phyloP scores from a whole-genome alignment of 495 filamentous ascomycete genomes.

The Aspergillus biplanus region DNA sequence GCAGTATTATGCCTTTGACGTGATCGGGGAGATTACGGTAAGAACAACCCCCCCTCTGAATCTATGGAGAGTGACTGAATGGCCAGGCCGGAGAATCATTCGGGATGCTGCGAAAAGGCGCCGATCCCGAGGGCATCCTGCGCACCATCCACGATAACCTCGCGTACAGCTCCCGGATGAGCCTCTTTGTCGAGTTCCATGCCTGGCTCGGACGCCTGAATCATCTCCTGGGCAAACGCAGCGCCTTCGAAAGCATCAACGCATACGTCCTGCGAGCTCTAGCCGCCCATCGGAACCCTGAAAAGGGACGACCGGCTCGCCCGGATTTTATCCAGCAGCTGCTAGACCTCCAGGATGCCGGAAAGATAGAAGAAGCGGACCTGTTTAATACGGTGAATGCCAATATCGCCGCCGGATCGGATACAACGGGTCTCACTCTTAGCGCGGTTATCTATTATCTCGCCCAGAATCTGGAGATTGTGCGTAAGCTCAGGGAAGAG shows the following conservation, averaged over 20 bases:
- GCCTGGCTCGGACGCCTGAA: background rate
- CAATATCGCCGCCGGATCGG: slow-evolving; percentile 39
- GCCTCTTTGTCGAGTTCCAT: slow-evolving; percentile 12
- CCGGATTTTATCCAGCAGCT: slow-evolving; percentile 12
- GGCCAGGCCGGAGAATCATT: slow-evolving; percentile 19
- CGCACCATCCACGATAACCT: background rate
- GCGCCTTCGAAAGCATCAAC: background rate
- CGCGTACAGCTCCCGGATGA: slow-evolving; percentile 6
- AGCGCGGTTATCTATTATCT: slow-evolving; percentile 17
- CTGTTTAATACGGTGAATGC: slow-evolving; percentile 19
- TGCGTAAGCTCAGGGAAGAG: slow-evolving; percentile 19
- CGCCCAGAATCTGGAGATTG: background rate
- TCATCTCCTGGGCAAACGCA: background rate
- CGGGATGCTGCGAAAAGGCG: slow-evolving; percentile 4
- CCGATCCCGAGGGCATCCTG: slow-evolving; percentile 5
- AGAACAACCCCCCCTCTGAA: slow-evolving; percentile 29
- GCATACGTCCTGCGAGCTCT: background rate
- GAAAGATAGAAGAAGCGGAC: slow-evolving; percentile 1
- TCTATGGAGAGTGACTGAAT: background rate
- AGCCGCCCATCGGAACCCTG: background rate
- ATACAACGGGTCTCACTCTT: slow-evolving; percentile 35
- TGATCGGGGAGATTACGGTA: slow-evolving; percentile 59
- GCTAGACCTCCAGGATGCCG: background rate
- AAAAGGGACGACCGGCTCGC: background rate
- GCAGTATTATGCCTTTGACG: slow-evolving; percentile 58